Conservation (phyloP, 805 yeast species). For the Sungouiella blattae region DNA sequence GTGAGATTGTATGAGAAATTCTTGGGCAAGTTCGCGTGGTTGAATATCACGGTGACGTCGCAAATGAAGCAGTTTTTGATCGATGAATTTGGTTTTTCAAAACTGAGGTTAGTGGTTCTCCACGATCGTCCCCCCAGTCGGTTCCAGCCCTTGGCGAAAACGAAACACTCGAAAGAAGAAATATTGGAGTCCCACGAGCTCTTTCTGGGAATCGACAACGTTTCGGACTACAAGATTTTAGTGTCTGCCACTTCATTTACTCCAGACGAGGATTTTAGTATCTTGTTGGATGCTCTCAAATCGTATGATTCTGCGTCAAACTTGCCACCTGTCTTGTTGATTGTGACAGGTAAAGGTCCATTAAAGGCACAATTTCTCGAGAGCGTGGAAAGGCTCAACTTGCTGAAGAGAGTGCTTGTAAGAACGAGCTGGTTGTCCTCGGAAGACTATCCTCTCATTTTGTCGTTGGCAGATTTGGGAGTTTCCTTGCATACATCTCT, state of each 20-base stretch:
- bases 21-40: constrained; percentile 62
- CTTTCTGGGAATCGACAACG: constrained; percentile 22
- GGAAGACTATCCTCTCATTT: constrained; percentile 73
- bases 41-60: constrained; percentile 77
- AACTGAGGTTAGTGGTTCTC: constrained; percentile 54
- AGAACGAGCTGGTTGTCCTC: constrained; percentile 71
- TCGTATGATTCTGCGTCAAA: constrained; percentile 43
- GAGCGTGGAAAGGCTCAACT: constrained; percentile 41
- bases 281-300: constrained; percentile 66
- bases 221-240: constrained; percentile 53
- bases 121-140: constrained; percentile 81
- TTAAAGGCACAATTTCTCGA: constrained; percentile 50
- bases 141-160: constrained; percentile 48
- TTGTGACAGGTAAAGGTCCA: constrained; percentile 99
- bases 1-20: constrained; percentile 60
- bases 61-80: constrained; percentile 63
- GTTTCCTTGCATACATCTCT: constrained; percentile 88
- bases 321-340: constrained; percentile 52
- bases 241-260: constrained; percentile 92
- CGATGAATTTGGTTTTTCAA: constrained; percentile 48
- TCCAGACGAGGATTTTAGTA: constrained; percentile 84
- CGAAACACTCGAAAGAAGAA: constrained; percentile 32
- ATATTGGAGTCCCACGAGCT: constrained; percentile 19
- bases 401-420: constrained; percentile 51
- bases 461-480: constrained; percentile 81